Percentiles rank a stretch among this genome's conserved stretches.
These are phyloP conservation scores for Colletotrichum abscissum DNA, from an alignment of 2,329 filamentous ascomycete genomes.

Conservation along the genomic window DNA sequence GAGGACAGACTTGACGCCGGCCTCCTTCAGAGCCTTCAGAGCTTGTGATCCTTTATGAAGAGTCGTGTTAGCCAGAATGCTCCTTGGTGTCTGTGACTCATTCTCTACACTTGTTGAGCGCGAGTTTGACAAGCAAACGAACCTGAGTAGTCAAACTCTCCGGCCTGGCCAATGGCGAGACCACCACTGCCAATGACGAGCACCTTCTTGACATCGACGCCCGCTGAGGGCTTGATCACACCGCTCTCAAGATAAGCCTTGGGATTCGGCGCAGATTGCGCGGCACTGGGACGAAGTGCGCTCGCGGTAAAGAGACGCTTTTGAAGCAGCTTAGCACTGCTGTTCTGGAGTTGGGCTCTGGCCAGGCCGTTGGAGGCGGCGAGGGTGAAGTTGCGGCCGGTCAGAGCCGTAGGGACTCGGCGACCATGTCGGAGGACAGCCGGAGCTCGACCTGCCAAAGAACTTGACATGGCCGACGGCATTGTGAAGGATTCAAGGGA, in stretches of 20 bases:
- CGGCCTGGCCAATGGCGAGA: conserved; percentile 95
- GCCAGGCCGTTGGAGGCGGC: conserved; percentile 47
- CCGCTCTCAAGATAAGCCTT: conserved; percentile 92
- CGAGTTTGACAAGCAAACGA: conserved; percentile 50
- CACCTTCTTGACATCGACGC: conserved; percentile 95
- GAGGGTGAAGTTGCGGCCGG: conserved; percentile 56
- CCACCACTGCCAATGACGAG: conserved; percentile 96
- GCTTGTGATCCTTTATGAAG: conserved; percentile 83
- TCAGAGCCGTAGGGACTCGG: conserved; percentile 57
- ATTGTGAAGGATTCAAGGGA: conserved; percentile 41
- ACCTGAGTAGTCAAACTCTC: conserved; percentile 99
- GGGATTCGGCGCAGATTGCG: conserved; percentile 80
- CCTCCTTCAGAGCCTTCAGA: conserved; percentile 96
- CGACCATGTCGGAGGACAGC: conserved; percentile 67
- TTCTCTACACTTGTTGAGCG: not conserved
- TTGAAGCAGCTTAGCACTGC: conserved; percentile 46
- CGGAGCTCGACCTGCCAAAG: conserved; percentile 67
- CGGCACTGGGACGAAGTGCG: conserved; percentile 54
- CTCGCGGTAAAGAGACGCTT: conserved; percentile 63
- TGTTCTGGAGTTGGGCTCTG: conserved; percentile 47
- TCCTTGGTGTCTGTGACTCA: conserved; percentile 27
- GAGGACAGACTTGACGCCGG: conserved; percentile 88
- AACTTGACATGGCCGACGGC: conserved; percentile 52
- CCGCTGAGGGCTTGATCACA: conserved; percentile 80
- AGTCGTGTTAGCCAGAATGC: conserved; percentile 37